These are phyloP conservation scores for Nothophoma quercina DNA, from an alignment of 2,329 filamentous ascomycete species.

Conservation along the genomic window DNA sequence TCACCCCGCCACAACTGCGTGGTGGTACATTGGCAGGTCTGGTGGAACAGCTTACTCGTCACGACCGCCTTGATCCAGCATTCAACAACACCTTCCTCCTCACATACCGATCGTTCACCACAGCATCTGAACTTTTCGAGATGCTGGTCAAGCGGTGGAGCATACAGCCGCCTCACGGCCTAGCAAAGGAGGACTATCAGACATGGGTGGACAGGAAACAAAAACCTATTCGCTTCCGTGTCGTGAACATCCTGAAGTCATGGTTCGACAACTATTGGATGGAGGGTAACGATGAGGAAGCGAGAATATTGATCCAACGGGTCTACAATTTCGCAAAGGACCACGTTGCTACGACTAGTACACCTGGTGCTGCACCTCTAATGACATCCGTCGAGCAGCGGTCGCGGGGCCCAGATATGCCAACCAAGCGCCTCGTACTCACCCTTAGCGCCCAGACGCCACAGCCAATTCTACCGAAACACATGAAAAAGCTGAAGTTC, in stretches of 20 bases:
- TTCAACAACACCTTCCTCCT: conserved; percentile 99
- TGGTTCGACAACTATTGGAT: conserved; percentile 99
- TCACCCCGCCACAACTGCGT: conserved; percentile 77
- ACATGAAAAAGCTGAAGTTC: conserved; percentile 99
- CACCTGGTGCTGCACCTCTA: conserved; percentile 83
- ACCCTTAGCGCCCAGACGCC: conserved; percentile 85
- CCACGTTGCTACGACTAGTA: conserved; percentile 91
- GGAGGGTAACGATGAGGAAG: conserved; percentile 87
- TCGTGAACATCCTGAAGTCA: conserved; percentile 96
- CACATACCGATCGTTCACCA: conserved; percentile 94
- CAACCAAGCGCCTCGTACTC: conserved; percentile 84
- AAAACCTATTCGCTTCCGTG: conserved; percentile 92
- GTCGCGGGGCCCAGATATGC: conserved; percentile 84
- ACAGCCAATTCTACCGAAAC: conserved; percentile 91
- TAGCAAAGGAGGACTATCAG: conserved; percentile 79
- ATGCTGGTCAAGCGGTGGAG: conserved; percentile 90
- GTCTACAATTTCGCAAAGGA: conserved; percentile 92
- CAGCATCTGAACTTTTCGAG: conserved; percentile 89
- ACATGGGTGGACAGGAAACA: conserved; percentile 94
- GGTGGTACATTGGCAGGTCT: conserved; percentile 88
- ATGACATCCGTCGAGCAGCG: conserved; percentile 90
- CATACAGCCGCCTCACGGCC: conserved; percentile 86
- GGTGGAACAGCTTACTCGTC: conserved; percentile 92
- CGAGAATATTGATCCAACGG: conserved; percentile 82
- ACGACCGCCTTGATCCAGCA: conserved; percentile 91